Base-by-base conservation (phyloP, 805 yeast genomes). In the Wickerhamiella shivajii region DNA sequence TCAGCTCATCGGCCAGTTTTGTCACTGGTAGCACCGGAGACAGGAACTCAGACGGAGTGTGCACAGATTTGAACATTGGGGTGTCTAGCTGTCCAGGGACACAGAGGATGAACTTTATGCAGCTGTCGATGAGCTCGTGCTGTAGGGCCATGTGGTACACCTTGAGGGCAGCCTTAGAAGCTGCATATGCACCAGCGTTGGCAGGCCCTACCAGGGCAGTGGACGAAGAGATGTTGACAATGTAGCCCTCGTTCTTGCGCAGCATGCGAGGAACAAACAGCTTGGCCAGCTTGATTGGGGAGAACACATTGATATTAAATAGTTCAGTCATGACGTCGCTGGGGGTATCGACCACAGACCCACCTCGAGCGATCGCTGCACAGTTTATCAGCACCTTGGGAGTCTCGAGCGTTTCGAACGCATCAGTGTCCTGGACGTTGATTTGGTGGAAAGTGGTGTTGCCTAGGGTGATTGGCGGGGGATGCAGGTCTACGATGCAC, bases 331-430 rank as follows among this genome's bases (percentile, higher is more conserved):
- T 69, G 24, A 68, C 74, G 0, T 3, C 31, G 2, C 37, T 8
- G 12, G 12, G 3, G 24, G 24, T 21, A 3, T 27, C 24, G 21
- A 3, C 28, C 6, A 18, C 7, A 3, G 73, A 65, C 12, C 83
- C 63, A 51, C 80, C 93, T 48, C 83, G 69, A 46, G 83, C 64
- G 33, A 81, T 78, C 29, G 95, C 96, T 2, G 95, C 95, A 52
- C 85, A 84, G 60, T 84, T 83, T 44, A 85, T 66, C 42, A 84
- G 61, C 20, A 83, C 61, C 51, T 80, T 85, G 27, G 84, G 69
- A 44, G 70, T 63, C 40, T 79, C 63, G 44, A 81, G 25, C 11
- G 18, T n/a, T 3, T 8, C 11, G 11, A 80, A 47, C 69, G 74
- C 29, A 64, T 19, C 18, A 5, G 18, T 22, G 20, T 39, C 41